Evolutionary conservation across 805 yeast species (phyloP).

Genomic region (Yamadazyma endophytica): DNA sequence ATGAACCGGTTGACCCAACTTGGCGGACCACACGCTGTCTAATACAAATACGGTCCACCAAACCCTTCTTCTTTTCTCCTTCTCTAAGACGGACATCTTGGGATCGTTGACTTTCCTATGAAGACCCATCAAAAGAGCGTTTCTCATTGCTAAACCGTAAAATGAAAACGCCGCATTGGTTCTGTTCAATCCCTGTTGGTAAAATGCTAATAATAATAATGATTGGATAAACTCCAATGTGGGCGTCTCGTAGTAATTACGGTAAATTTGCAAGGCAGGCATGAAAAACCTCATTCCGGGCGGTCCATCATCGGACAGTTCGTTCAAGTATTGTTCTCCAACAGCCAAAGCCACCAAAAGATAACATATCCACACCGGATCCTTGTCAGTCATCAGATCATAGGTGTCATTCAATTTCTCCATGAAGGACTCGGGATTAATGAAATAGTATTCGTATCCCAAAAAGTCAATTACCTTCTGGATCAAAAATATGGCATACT

Average conservation of each 20-base stretch:
- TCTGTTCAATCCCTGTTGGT: slow-evolving; percentile 29
- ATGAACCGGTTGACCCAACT: slow-evolving; percentile 32
- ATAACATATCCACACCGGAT: slow-evolving; percentile 7
- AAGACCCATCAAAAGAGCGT: slow-evolving; percentile 30
- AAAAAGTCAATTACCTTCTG: slow-evolving; percentile 8
- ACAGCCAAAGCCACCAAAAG: slow-evolving; percentile 7
- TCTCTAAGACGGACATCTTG: background rate
- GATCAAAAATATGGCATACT: slow-evolving; percentile 7
- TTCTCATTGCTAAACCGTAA: slow-evolving; percentile 35
- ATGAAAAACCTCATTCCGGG: slow-evolving; percentile 33
- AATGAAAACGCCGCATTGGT: slow-evolving; percentile 33
- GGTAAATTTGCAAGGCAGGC: slow-evolving; percentile 25
- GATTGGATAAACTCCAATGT: slow-evolving; percentile 27
- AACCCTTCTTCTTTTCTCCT: slow-evolving; percentile 29
- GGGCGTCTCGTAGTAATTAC: slow-evolving; percentile 24
- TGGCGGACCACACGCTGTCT: slow-evolving; percentile 35
- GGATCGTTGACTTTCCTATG: slow-evolving; percentile 18
- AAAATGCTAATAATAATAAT: slow-evolving; percentile 28
- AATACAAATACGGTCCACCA: slow-evolving; percentile 39
- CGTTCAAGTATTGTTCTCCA: slow-evolving; percentile 11
- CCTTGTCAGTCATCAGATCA: slow-evolving; percentile 3
- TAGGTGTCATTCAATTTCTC: slow-evolving; percentile 5
- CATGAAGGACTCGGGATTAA: slow-evolving; percentile 5
- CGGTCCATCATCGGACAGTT: slow-evolving; percentile 9
- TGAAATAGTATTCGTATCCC: slow-evolving; percentile 6